A percentile compares a stretch with the other conserved stretches of the same genome.
phyloP scores from a whole-genome alignment of 768 basidiomycete species.

The Podaxis sp. region DNA sequence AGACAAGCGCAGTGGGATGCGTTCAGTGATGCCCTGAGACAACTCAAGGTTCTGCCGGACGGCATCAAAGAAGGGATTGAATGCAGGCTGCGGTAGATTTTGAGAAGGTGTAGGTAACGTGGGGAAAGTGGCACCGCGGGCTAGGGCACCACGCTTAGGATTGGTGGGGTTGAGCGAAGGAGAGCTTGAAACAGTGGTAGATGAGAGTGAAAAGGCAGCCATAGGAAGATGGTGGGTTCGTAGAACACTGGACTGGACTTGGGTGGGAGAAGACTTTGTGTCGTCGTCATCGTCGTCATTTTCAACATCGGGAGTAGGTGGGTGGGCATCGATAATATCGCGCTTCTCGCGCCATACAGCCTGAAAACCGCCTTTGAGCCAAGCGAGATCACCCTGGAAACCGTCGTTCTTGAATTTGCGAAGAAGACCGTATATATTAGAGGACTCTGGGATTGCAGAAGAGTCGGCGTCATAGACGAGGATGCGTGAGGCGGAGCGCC shows the following conservation, averaged over 20 bases:
- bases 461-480: slow-evolving; percentile 89
- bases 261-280: background rate
- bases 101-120: slow-evolving; percentile 18
- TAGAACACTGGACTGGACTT: slow-evolving; percentile 31
- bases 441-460: slow-evolving; percentile 50
- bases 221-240: slow-evolving; percentile 61
- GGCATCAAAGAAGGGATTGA: slow-evolving; percentile 94
- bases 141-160: slow-evolving; percentile 18
- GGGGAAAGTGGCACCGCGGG: slow-evolving; percentile 19
- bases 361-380: slow-evolving; percentile 84
- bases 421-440: slow-evolving; percentile 70
- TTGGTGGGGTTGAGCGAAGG: slow-evolving; percentile 21
- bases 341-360: slow-evolving; percentile 56
- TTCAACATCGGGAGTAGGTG: slow-evolving; percentile 48
- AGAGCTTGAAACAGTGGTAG: slow-evolving; percentile 34
- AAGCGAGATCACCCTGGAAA: slow-evolving; percentile 61
- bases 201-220: slow-evolving; percentile 59
- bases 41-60: slow-evolving; percentile 88
- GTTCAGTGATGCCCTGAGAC: slow-evolving; percentile 69
- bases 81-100: slow-evolving; percentile 34
- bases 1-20: slow-evolving; percentile 69
- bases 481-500: slow-evolving; percentile 59
- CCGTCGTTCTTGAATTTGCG: slow-evolving; percentile 65
- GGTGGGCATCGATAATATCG: slow-evolving; percentile 50
- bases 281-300: slow-evolving; percentile 51